Conservation (phyloP, 2,329 filamentous ascomycete species). For the Pseudogymnoascus verrucosus region DNA sequence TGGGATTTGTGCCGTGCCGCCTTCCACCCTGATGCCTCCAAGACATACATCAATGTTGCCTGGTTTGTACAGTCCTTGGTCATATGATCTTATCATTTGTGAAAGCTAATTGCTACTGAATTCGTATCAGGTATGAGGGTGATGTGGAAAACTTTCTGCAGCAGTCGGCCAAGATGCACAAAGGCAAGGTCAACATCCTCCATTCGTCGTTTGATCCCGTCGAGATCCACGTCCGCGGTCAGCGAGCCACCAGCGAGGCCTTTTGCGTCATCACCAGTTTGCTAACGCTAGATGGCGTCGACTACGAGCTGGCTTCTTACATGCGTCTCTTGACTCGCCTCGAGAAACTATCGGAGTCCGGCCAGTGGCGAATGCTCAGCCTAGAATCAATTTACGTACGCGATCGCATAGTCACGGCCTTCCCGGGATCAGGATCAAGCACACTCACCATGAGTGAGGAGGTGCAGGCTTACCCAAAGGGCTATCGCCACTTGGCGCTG, state of each 20-base stretch:
- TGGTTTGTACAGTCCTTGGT: neutral
- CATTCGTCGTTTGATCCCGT: neutral
- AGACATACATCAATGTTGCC: neutral
- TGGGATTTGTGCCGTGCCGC: neutral
- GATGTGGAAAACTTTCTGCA: neutral
- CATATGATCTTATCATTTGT: neutral
- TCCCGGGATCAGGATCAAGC: neutral
- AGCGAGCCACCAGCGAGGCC: neutral
- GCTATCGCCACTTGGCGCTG: neutral
- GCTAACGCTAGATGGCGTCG: neutral
- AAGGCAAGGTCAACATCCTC: slow-evolving; percentile 1
- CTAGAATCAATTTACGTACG: neutral
- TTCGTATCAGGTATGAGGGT: neutral
- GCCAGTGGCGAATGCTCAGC: neutral
- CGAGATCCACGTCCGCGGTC: neutral
- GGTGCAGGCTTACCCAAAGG: neutral
- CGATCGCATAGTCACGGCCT: neutral
- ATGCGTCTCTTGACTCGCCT: neutral
- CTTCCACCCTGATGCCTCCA: neutral
- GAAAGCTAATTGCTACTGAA: neutral
- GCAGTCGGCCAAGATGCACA: neutral
- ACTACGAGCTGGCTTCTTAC: neutral
- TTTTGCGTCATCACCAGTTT: neutral
- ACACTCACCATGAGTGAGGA: neutral
- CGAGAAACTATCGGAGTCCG: neutral